A percentile compares a stretch with the other conserved stretches of the same genome.
These are phyloP conservation scores for Aspergillus arachidicola DNA, from an alignment of 2,329 filamentous ascomycete species.

Conservation along the genomic window DNA sequence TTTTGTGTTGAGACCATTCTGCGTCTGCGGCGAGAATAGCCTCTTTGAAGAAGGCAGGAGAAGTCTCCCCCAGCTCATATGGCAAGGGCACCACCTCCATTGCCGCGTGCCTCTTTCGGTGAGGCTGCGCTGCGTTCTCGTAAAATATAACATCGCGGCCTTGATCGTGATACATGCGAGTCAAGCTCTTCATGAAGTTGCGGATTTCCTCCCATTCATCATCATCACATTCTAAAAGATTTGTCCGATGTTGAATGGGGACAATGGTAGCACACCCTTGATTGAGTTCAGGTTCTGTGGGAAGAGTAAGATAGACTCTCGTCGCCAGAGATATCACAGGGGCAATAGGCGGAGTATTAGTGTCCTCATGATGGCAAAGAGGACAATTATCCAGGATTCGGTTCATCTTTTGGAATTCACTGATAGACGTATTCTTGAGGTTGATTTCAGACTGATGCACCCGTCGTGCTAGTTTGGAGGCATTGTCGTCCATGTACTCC, in stretches of 20 bases:
- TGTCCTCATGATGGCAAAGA: slow-evolving; percentile 90
- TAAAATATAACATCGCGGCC: slow-evolving; percentile 94
- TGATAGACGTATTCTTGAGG: slow-evolving; percentile 83
- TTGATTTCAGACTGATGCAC: slow-evolving; percentile 87
- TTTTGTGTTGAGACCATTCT: slow-evolving; percentile 94
- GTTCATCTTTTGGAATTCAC: slow-evolving; percentile 88
- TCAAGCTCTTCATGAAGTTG: slow-evolving; percentile 98
- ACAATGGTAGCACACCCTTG: slow-evolving; percentile 85
- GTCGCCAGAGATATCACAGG: slow-evolving; percentile 86
- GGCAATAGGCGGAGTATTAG: slow-evolving; percentile 73
- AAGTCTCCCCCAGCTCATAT: slow-evolving; percentile 85
- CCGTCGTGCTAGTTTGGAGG: slow-evolving; percentile 80
- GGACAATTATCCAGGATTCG: slow-evolving; percentile 83
- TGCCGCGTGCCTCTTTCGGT: slow-evolving; percentile 78
- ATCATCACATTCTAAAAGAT: slow-evolving; percentile 96
- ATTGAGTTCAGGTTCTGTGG: slow-evolving; percentile 84
- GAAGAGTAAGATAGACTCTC: slow-evolving; percentile 81
- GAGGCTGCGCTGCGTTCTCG: slow-evolving; percentile 86
- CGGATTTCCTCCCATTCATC: slow-evolving; percentile 99
- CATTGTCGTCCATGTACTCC: slow-evolving; percentile 98
- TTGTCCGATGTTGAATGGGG: slow-evolving; percentile 81
- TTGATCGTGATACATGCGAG: slow-evolving; percentile 90
- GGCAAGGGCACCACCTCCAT: slow-evolving; percentile 86
- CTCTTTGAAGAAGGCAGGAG: slow-evolving; percentile 93
- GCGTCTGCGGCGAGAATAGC: slow-evolving; percentile 85